Evolutionary conservation across 1,284 basidiomycete species (phyloP), one percentile per base, ranked within the genome.

Genomic region (Moesziomyces globuligerus): DNA sequence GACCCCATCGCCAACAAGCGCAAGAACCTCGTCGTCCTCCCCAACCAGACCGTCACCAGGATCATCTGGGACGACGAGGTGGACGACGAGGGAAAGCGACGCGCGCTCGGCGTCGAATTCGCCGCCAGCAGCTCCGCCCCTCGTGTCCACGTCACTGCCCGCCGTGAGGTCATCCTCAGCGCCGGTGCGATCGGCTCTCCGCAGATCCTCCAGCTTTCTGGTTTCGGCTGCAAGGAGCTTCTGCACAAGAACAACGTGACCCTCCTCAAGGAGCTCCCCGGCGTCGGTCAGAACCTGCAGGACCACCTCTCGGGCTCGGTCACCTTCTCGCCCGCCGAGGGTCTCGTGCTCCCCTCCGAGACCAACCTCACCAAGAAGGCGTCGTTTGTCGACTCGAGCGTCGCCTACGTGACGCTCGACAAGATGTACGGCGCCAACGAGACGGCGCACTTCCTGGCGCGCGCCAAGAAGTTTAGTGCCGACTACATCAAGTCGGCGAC

Each of bases 221-320:
- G 87, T 7, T 85, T 87, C 37, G 87, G 86, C 7, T 71, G 82
- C 45, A 76, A 73, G 20, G 78, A 83, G 11, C 72, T 86, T 1
- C 81, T 87, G 11, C 62, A 76, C 11, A 76, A 68, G 36, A 68
- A 84, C n/a, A 83, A 83, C 10, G 81, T 87, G 17, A 77, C 81
- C 2, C 52, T 83, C 4, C 81, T 84, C 51, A 72, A 86, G 29
- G 79, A 85, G 25, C 82, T 87, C 15, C 83, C 85, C 6, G 86
- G 86, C 4, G 86, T 87, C 1, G 87, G 87, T 6, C 82, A 84
- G 66, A 87, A 88, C 71, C 76, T 86, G 7, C 86, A 87, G 52
- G 87, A 87, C 50, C 87, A 87, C 54, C 58, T 79, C 2, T 51
- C 66, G 11, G 52, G 57, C 5, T 48, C 60, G 1, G 64, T 76